A percentile compares a stretch with the other conserved stretches of the same genome.
Evolutionary conservation across 2,329 filamentous ascomycete species (phyloP).

Genomic region (Aureobasidium sp.): DNA sequence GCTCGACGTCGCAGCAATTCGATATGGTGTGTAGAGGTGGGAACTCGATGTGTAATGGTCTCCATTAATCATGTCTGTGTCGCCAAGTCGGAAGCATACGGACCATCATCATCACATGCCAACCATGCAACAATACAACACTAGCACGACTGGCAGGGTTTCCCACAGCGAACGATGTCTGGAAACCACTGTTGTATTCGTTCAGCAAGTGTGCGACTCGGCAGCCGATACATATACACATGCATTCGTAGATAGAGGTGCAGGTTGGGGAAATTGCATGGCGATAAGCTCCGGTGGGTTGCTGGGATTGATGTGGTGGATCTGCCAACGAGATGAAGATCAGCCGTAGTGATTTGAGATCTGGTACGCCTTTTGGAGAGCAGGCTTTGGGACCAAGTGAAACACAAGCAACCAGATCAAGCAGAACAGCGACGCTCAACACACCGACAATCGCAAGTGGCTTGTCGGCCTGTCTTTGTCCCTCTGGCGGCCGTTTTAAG

Average conservation of each 20-base stretch:
- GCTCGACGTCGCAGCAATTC: neutral
- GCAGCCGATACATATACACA: neutral
- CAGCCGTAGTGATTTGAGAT: conserved; percentile 13
- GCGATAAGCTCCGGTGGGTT: neutral
- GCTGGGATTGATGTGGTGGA: neutral
- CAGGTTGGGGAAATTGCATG: neutral
- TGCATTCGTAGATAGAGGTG: neutral
- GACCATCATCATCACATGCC: neutral
- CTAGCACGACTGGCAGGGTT: neutral
- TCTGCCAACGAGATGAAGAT: conserved; percentile 14
- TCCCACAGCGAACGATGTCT: no score
- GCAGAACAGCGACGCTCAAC: neutral
- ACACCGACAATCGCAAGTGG: conserved; percentile 10
- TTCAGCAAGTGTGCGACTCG: neutral
- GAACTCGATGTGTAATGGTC: neutral
- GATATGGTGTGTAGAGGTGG: neutral
- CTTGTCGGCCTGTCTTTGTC: conserved; percentile 1
- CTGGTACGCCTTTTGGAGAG: neutral
- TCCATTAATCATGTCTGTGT: neutral
- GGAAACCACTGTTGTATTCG: no score
- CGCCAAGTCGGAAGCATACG: conserved; percentile 6
- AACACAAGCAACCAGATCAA: conserved; percentile 1
- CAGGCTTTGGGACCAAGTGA: conserved; percentile 2
- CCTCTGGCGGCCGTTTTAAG: neutral
- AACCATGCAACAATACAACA: neutral